These are phyloP conservation scores for Metschnikowia noctiluminum DNA, from an alignment of 805 yeast species.

Conservation along the genomic window DNA sequence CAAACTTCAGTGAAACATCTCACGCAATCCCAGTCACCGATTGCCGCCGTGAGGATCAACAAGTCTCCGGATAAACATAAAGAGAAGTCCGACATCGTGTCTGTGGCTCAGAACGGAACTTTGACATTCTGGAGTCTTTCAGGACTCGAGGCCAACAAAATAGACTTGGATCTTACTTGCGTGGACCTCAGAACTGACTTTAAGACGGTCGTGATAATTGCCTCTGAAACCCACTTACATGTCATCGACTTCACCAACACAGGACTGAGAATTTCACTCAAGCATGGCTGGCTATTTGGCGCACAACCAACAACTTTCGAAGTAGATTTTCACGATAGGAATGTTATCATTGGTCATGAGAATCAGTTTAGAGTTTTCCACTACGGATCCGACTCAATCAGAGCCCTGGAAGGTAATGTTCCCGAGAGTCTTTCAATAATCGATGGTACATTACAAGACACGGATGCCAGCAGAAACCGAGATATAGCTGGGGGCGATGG, in stretches of 20 bases:
- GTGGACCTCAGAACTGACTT: conserved; percentile 24
- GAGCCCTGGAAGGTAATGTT: conserved; percentile 5
- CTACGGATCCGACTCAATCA: conserved; percentile 4
- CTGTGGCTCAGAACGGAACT: conserved; percentile 23
- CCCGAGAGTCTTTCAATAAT: conserved; percentile 17
- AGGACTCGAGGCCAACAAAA: conserved; percentile 1
- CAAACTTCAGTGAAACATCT: conserved; percentile 21
- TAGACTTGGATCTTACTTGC: conserved; percentile 2
- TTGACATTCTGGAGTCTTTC: conserved; percentile 25
- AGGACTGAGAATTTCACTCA: conserved; percentile 8
- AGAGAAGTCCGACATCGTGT: conserved; percentile 24
- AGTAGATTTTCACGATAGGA: conserved; percentile 32
- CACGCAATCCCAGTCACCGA: conserved; percentile 13
- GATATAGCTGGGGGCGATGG: conserved; percentile 41
- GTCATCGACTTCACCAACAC: conserved; percentile 20
- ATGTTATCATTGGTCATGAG: conserved; percentile 24
- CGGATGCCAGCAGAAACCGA: conserved; percentile 15
- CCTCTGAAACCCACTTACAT: conserved; percentile 16
- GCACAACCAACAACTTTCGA: conserved; percentile 16
- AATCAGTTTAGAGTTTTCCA: conserved; percentile 24
- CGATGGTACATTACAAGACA: conserved; percentile 14
- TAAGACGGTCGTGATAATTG: conserved; percentile 20
- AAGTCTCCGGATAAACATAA: conserved; percentile 22
- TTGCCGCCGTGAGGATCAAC: conserved; percentile 21
- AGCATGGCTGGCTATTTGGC: conserved; percentile 17